Base-by-base conservation (phyloP, 306 rosid species). In the Trifolium repens region DNA sequence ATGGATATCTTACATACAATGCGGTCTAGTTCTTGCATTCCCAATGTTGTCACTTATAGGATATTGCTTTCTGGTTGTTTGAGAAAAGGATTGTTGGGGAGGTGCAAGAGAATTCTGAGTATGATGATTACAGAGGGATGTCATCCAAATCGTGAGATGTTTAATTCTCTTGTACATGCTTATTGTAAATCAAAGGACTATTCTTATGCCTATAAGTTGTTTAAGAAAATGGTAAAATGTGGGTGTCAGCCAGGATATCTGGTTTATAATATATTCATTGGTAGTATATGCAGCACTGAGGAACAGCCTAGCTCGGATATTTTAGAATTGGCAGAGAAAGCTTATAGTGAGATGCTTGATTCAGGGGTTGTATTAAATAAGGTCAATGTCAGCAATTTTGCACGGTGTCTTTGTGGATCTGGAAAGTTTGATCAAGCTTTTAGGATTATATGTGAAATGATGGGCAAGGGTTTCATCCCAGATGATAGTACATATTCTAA, bases 121-220 rank as follows among this genome's bases (percentile, higher is more conserved):
- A 88, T 85, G 96, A 92, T 92, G 97, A 88, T 88, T 71, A 54
- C 83, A 1, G 97, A 92, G 79, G 97, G 96, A 19, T 90, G 97
- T 87, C 87, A 85, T 80, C 97, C 96, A 1, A 90, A 86, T 79
- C 88, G 81, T 19, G 86, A 79, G 72, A 90, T 92, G 63, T 90
- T 88, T 88, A 85, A 83, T 85, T 85, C 89, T 81, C 93, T 92
- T 59, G 89, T 90, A 40, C 93, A 90, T 85, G 92, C 88, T 63
- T 90, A 78, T 84, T 90, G 97, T 77, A 88, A 78, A 84, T 82
- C 87, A 0, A 78, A 57, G 53, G 96, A 92, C 73, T 87, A 88
- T 75, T 84, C 84, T 50, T 92, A 90, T 81, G 93, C 96, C 58
- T 87, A 78, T 80, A 92, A 92, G 79, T 79, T 92, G 84, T 87